A percentile compares a stretch with the other conserved stretches of the same genome.
Conservation (phyloP, 192 early-diverging fungal species). For the Diversispora epigaea region DNA sequence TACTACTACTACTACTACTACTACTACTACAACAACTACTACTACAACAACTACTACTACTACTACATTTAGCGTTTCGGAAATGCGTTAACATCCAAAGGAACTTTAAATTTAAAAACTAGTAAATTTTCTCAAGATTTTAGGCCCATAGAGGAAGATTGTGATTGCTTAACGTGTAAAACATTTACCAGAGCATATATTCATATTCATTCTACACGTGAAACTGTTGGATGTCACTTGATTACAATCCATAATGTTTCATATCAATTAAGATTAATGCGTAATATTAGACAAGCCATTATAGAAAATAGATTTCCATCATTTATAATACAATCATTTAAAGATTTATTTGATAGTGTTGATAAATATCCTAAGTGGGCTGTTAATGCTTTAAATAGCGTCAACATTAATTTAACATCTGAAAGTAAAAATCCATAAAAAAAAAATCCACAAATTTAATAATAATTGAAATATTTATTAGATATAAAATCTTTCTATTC, state of each 20-base stretch:
- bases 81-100: slow-evolving; percentile 75
- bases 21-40: neutral
- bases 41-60: neutral
- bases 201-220: slow-evolving; percentile 65
- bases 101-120: slow-evolving; percentile 64
- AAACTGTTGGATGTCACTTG: slow-evolving; percentile 81
- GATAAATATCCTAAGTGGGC: slow-evolving; percentile 70
- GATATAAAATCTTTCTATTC: too few species aligned
- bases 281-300: slow-evolving; percentile 71
- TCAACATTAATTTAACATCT: slow-evolving; percentile 59
- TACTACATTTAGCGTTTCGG: slow-evolving; percentile 63
- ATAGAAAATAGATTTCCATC: slow-evolving; percentile 66
- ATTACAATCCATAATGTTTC: slow-evolving; percentile 82
- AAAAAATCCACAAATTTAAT: neutral
- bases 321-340: slow-evolving; percentile 70
- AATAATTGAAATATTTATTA: too few species aligned
- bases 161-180: slow-evolving; percentile 74
- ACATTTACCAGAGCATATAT: slow-evolving; percentile 74
- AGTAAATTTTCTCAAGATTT: slow-evolving; percentile 63
- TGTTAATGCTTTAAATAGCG: slow-evolving; percentile 68
- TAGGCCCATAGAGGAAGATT: slow-evolving; percentile 73
- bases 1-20: neutral
- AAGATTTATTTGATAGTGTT: slow-evolving; percentile 60
- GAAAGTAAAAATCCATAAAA: neutral
- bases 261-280: slow-evolving; percentile 83